A percentile compares a stretch with the other conserved stretches of the same genome.
Conservation (phyloP, 2,329 filamentous ascomycete genomes). For the Rhytidhysteron rufulum region DNA sequence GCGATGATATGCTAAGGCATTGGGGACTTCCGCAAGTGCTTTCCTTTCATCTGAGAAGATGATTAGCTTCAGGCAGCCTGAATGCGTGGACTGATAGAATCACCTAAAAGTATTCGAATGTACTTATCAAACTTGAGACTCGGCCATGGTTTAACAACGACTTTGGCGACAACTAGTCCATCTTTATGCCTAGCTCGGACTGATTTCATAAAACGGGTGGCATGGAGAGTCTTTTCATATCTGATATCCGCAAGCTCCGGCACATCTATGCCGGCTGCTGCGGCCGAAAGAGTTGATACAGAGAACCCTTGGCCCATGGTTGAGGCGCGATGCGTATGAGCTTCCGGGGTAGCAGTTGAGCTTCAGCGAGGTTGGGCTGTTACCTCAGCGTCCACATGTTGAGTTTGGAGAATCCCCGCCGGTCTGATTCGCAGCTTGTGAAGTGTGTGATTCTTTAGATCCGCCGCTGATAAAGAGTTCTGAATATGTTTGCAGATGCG, state of each 20-base stretch:
- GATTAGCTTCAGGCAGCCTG: constrained; percentile 15
- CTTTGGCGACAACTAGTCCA: constrained; percentile 89
- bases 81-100: constrained; percentile 26
- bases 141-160: constrained; percentile 87
- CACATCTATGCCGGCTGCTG: constrained; percentile 88
- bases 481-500: neutral
- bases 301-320: constrained; percentile 96
- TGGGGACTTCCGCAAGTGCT: constrained; percentile 76
- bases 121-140: constrained; percentile 77
- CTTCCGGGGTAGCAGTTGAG: constrained; percentile 17
- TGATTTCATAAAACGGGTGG: constrained; percentile 93
- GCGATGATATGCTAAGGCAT: constrained; percentile 84
- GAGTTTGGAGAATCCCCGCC: constrained; percentile 5
- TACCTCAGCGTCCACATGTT: constrained; percentile 26
- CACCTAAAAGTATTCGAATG: constrained; percentile 71
- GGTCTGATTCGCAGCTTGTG: neutral
- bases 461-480: no score
- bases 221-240: constrained; percentile 89
- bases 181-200: constrained; percentile 86
- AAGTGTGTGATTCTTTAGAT: no score
- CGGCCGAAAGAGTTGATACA: constrained; percentile 83
- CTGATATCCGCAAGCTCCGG: constrained; percentile 85
- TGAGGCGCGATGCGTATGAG: constrained; percentile 12
- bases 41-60: constrained; percentile 66
- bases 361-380: constrained; percentile 11